A percentile compares a stretch with the other conserved stretches of the same genome.
Conservation (phyloP, 1,284 basidiomycete species). For the Trichosporon faecale region DNA sequence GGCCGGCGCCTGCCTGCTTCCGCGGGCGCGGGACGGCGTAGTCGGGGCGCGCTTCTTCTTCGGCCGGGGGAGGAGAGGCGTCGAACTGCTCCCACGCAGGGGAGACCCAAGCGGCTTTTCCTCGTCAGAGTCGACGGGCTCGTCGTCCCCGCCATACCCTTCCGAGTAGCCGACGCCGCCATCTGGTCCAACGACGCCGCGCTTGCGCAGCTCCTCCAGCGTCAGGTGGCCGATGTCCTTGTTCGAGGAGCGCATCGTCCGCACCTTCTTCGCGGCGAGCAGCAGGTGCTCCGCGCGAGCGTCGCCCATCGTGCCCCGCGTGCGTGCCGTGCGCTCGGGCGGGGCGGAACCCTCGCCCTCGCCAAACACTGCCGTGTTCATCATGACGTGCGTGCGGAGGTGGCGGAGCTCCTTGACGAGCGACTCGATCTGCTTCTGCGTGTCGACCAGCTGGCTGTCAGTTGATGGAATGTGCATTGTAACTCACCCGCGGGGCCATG, state of each 20-base stretch:
- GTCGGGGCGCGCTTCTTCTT: slow-evolving; percentile 38
- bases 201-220: slow-evolving; percentile 40
- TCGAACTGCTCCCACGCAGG: neutral
- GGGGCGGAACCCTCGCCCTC: neutral
- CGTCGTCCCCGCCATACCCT: slow-evolving; percentile 42
- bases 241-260: slow-evolving; percentile 36
- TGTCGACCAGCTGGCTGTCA: slow-evolving; percentile 42
- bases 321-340: neutral
- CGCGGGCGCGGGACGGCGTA: slow-evolving; percentile 32
- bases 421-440: slow-evolving; percentile 48
- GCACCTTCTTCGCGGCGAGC: slow-evolving; percentile 47
- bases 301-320: slow-evolving; percentile 43
- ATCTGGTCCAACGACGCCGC: slow-evolving; percentile 44
- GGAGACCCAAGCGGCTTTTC: slow-evolving; percentile 20
- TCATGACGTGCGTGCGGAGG: slow-evolving; percentile 45
- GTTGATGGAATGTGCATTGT: neutral
- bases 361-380: slow-evolving; percentile 25
- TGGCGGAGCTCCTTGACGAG: slow-evolving; percentile 49
- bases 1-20: slow-evolving; percentile 25
- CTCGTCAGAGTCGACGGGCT: slow-evolving; percentile 17
- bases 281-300: slow-evolving; percentile 50
- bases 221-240: slow-evolving; percentile 38
- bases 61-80: slow-evolving; percentile 35
- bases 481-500: slow-evolving; percentile 48
- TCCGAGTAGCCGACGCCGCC: slow-evolving; percentile 48